A percentile compares a stretch with the other conserved stretches of the same genome.
Conservation (phyloP, 805 yeast species). For the Barnettozyma californica region DNA sequence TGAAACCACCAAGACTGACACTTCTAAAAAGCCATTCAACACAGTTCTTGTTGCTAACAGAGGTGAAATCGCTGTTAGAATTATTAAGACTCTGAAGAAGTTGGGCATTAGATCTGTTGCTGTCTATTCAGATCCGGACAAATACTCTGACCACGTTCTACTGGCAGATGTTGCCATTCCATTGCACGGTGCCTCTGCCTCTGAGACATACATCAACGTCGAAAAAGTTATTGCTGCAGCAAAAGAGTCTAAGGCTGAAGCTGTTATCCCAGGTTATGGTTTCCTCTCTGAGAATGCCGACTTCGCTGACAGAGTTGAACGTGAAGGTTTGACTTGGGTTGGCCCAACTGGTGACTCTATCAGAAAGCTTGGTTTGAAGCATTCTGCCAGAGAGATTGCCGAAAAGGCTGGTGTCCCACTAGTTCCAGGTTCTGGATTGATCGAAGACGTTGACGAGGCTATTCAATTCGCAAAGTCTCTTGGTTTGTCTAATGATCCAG, state of each 20-base stretch:
- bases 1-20: constrained; percentile 27
- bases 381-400: constrained; percentile 95
- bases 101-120: constrained; percentile 77
- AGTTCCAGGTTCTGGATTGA: constrained; percentile 94
- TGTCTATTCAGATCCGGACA: constrained; percentile 85
- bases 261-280: constrained; percentile 98
- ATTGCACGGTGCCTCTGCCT: constrained; percentile 76
- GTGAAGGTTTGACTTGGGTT: constrained; percentile 82
- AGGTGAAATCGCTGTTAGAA: constrained; percentile 96
- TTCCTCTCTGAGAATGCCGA: constrained; percentile 95
- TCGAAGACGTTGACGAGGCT: constrained; percentile 70
- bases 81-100: constrained; percentile 81
- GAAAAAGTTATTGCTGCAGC: constrained; percentile 88
- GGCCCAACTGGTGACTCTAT: constrained; percentile 97
- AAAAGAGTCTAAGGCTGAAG: constrained; percentile 77
- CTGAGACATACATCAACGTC: constrained; percentile 82
- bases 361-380: constrained; percentile 86
- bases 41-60: constrained; percentile 93
- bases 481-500: constrained; percentile 33
- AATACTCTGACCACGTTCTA: constrained; percentile 80
- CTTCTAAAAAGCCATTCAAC: constrained; percentile 53
- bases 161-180: constrained; percentile 80
- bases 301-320: constrained; percentile 80
- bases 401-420: constrained; percentile 87
- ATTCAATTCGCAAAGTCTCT: constrained; percentile 63